Percentiles rank a stretch among this genome's conserved stretches.
Evolutionary conservation across 495 filamentous ascomycete genomes (phyloP).

Genomic region (Cairneyella variabilis): DNA sequence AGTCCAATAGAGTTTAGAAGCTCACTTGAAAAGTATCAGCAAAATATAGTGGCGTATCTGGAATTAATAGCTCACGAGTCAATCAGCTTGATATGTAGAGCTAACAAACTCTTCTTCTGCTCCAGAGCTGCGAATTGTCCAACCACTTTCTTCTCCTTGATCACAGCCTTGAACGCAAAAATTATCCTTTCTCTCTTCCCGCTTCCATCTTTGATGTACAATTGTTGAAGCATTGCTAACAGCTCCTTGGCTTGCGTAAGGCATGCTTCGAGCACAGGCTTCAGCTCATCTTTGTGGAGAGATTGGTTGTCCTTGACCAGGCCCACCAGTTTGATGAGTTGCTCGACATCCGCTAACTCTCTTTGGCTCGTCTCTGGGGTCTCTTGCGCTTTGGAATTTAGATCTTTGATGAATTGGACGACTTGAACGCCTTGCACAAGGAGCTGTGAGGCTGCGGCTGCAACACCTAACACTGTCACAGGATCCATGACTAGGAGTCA

Average conservation of each 20-base stretch:
- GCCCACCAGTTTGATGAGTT: neutral
- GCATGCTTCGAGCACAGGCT: neutral
- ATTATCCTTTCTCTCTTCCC: no score
- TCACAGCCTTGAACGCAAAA: neutral
- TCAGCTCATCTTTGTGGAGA: neutral
- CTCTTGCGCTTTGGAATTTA: neutral
- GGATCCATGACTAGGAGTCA: constrained; percentile 5
- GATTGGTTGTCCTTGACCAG: neutral
- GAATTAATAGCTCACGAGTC: neutral
- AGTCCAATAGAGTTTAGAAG: no score
- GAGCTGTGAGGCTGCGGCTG: neutral
- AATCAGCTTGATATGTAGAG: neutral
- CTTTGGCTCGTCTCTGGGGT: neutral
- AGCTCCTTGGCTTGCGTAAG: neutral
- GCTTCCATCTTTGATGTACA: no score
- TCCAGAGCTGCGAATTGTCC: neutral
- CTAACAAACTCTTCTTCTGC: neutral
- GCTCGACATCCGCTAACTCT: neutral
- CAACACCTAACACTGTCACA: constrained; percentile 2
- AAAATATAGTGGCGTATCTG: no score
- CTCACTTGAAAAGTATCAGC: no score
- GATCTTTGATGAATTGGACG: neutral
- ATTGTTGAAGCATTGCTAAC: neutral
- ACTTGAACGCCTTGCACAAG: neutral
- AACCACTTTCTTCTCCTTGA: neutral